Conservation (phyloP, 2,329 filamentous ascomycete genomes). For the Aquanectria penicillioides region DNA sequence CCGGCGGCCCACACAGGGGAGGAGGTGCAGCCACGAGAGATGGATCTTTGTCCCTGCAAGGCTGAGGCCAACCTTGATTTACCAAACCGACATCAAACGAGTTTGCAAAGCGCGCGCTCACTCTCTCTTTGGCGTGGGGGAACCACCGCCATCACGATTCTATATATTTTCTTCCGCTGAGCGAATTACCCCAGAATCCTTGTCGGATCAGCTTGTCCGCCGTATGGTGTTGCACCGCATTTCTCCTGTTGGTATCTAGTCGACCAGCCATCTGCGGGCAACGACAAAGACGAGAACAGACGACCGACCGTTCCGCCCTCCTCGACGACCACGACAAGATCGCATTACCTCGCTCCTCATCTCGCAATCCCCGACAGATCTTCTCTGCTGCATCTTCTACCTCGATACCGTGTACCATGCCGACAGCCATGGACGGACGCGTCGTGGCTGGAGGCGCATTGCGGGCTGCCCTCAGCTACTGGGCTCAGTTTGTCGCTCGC, state of each 20-base stretch:
- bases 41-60: constrained; percentile 1
- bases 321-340: neutral
- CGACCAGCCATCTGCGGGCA: neutral
- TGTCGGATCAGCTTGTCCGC: no score
- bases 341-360: neutral
- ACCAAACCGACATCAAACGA: neutral
- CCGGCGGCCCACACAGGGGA: constrained; percentile 1
- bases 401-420: neutral
- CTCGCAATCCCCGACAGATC: neutral
- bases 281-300: neutral
- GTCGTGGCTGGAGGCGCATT: constrained; percentile 35
- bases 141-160: neutral
- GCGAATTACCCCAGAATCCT: neutral
- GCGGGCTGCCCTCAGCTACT: constrained; percentile 50
- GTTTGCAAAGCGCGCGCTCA: constrained; percentile 2
- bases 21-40: neutral
- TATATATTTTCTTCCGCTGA: neutral
- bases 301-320: neutral
- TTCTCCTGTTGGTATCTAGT: neutral
- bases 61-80: constrained; percentile 8
- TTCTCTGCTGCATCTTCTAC: neutral
- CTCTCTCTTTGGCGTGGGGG: neutral
- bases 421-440: constrained; percentile 41
- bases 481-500: constrained; percentile 61
- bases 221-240: neutral